These are phyloP conservation scores for Russula brevipes DNA, from an alignment of 768 basidiomycete species.

Conservation along the genomic window DNA sequence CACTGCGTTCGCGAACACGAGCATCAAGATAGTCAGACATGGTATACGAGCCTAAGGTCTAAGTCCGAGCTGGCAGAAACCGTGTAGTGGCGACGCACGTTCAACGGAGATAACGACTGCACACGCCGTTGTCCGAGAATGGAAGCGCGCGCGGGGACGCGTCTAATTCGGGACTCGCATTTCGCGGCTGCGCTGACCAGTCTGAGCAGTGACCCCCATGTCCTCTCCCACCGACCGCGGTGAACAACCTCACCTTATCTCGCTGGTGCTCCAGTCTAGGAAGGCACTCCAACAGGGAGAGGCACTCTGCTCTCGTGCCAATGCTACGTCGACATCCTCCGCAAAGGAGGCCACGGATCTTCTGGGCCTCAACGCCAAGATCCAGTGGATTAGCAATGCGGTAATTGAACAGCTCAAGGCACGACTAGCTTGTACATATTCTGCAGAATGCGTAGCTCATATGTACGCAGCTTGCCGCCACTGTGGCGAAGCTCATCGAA, in stretches of 20 bases:
- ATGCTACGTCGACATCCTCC: conserved; percentile 57
- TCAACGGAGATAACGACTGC: too few species aligned
- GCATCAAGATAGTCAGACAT: conserved; percentile 19
- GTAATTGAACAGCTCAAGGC: conserved; percentile 76
- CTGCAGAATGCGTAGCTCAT: neutral
- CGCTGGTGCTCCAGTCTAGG: conserved; percentile 76
- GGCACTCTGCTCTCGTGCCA: conserved; percentile 65
- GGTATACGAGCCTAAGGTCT: neutral
- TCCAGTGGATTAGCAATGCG: conserved; percentile 70
- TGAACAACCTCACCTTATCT: conserved; percentile 61
- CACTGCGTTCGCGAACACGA: conserved; percentile 1
- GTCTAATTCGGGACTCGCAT: neutral
- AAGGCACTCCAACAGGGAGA: conserved; percentile 77
- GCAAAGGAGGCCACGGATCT: conserved; percentile 64
- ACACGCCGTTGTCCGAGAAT: neutral
- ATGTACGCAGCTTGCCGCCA: conserved; percentile 54
- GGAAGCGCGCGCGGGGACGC: conserved; percentile 11
- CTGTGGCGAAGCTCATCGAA: conserved; percentile 69
- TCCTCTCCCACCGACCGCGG: conserved; percentile 17
- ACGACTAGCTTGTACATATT: conserved; percentile 19
- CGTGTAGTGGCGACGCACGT: too few species aligned
- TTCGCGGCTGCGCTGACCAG: too few species aligned
- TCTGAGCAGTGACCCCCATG: neutral
- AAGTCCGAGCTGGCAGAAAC: too few species aligned
- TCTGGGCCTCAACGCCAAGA: conserved; percentile 72